Evolutionary conservation across 2,329 filamentous ascomycete species (phyloP).

Genomic region (Metarhizium brunneum): DNA sequence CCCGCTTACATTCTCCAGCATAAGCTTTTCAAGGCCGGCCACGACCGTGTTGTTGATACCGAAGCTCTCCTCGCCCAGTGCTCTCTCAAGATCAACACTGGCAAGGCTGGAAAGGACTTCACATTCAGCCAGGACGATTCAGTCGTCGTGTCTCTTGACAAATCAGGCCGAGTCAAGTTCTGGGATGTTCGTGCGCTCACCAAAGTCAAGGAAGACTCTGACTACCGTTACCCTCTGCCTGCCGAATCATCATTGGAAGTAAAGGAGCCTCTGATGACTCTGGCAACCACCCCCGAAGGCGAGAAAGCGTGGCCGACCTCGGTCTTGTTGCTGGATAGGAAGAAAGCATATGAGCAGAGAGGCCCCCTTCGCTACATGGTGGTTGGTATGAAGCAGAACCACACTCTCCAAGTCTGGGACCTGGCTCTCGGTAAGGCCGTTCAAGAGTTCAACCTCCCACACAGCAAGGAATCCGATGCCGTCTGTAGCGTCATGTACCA

Average conservation of each 20-base stretch:
- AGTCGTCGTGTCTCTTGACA: slow-evolving; percentile 89
- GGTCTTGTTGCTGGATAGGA: slow-evolving; percentile 91
- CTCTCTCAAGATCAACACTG: slow-evolving; percentile 87
- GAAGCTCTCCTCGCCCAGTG: slow-evolving; percentile 82
- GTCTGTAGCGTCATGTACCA: slow-evolving; percentile 97
- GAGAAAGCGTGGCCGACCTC: slow-evolving; percentile 98
- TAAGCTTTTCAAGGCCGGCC: slow-evolving; percentile 52
- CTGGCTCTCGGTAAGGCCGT: slow-evolving; percentile 90
- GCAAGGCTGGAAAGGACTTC: slow-evolving; percentile 97
- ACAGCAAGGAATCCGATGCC: slow-evolving; percentile 93
- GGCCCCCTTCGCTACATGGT: slow-evolving; percentile 90
- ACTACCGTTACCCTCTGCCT: slow-evolving; percentile 42
- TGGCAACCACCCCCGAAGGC: slow-evolving; percentile 74
- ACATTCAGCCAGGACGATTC: slow-evolving; percentile 95
- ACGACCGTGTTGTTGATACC: slow-evolving; percentile 68
- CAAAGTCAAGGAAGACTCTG: slow-evolving; percentile 39
- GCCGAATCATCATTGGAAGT: slow-evolving; percentile 60
- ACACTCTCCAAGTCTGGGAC: slow-evolving; percentile 97
- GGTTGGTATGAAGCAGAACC: slow-evolving; percentile 97
- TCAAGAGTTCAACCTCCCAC: slow-evolving; percentile 92
- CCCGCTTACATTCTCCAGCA: slow-evolving; percentile 54
- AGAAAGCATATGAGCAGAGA: slow-evolving; percentile 83
- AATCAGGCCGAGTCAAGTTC: slow-evolving; percentile 92
- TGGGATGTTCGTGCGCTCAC: slow-evolving; percentile 88
- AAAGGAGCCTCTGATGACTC: slow-evolving; percentile 75